phyloP scores from a whole-genome alignment of 2,329 filamentous ascomycete genomes.

The Emmonsia crescens region DNA sequence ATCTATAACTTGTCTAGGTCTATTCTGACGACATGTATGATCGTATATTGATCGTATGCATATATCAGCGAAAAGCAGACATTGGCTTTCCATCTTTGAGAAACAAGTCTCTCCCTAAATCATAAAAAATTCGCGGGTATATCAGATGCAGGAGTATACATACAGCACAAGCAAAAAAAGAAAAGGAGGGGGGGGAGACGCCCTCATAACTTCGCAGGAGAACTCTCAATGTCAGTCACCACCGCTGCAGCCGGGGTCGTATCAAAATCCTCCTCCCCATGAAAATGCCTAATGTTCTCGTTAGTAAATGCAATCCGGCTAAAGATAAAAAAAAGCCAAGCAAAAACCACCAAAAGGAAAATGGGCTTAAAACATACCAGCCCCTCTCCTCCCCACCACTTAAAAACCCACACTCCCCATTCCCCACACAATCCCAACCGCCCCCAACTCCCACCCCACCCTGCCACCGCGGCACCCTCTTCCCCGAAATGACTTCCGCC shows the following conservation, averaged over 20 bases:
- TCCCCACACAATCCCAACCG: slow-evolving; percentile 67
- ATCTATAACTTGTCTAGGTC: not conserved
- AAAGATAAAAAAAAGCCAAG: slow-evolving; percentile 7
- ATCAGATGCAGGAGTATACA: not conserved
- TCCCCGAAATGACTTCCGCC: slow-evolving; percentile 7
- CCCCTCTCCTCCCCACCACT: slow-evolving; percentile 72
- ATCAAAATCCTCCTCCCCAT: slow-evolving; percentile 38
- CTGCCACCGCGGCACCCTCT: slow-evolving; percentile 41
- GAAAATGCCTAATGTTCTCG: slow-evolving; percentile 31
- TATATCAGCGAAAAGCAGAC: not conserved
- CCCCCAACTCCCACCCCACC: slow-evolving; percentile 54
- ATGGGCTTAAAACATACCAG: slow-evolving; percentile 50
- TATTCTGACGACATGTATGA: not conserved
- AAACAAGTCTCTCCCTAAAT: not conserved
- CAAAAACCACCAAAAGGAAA: slow-evolving; percentile 17
- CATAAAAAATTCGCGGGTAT: not conserved
- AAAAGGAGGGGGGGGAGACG: not conserved
- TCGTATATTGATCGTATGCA: not conserved
- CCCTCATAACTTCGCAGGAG: not conserved
- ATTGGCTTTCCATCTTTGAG: not conserved
- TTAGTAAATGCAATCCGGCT: slow-evolving; percentile 14
- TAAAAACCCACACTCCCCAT: slow-evolving; percentile 80
- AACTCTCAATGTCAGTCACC: not conserved
- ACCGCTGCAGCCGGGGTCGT: slow-evolving; percentile 10
- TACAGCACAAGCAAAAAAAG: not conserved